Conservation (phyloP, 106 monocot species). For the Dioscorea dumetorum region DNA sequence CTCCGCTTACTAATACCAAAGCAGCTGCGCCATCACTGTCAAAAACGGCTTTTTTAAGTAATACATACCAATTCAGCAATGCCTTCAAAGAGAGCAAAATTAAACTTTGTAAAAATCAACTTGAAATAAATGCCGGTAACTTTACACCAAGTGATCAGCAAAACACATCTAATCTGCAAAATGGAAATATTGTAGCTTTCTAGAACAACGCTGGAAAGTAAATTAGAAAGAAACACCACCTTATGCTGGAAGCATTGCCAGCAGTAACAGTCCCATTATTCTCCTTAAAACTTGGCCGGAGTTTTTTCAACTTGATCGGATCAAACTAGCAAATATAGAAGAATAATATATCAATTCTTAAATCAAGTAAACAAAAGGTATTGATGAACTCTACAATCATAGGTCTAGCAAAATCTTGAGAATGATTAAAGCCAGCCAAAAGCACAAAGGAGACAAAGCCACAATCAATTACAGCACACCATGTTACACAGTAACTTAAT, state of each 20-base stretch:
- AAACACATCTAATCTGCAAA: no score
- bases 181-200: no score
- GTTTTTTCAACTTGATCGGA: conserved; percentile 78
- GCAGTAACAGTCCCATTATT: conserved; percentile 92
- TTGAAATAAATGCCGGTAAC: no score
- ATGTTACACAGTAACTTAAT: not conserved
- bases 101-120: no score
- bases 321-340: conserved; percentile 60
- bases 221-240: conserved; percentile 25
- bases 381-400: not conserved
- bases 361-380: conserved; percentile 1
- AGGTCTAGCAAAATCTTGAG: not conserved
- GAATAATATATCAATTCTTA: not conserved
- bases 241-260: conserved; percentile 98
- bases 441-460: not conserved
- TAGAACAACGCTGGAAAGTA: not conserved
- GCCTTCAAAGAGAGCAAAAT: no score
- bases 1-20: conserved; percentile 83
- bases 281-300: conserved; percentile 93
- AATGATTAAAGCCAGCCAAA: not conserved
- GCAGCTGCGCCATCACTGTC: conserved; percentile 95
- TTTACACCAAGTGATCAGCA: no score
- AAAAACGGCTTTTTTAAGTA: not conserved
- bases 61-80: not conserved
- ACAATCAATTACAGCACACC: not conserved